Conservation (phyloP, 163 green algal genomes). For the Volvox carteri region DNA sequence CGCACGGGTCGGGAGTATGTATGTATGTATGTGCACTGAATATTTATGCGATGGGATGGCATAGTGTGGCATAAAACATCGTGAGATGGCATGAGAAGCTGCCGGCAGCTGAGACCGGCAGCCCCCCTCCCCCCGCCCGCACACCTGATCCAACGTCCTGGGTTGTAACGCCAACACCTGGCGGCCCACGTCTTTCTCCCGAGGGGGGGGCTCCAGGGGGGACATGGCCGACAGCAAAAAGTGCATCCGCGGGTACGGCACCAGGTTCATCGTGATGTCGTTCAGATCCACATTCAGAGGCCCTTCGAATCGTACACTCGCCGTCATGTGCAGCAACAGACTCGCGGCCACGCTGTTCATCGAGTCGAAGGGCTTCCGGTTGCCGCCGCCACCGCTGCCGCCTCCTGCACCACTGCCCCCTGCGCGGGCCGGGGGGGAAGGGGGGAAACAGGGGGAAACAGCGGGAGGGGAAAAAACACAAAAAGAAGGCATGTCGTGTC, state of each 20-base stretch:
- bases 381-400: neutral
- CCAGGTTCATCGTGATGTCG: slow-evolving; percentile 91
- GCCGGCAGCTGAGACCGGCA: too few species aligned
- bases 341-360: slow-evolving; percentile 89
- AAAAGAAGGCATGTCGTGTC: too few species aligned
- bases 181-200: slow-evolving; percentile 64
- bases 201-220: slow-evolving; percentile 65
- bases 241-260: slow-evolving; percentile 84
- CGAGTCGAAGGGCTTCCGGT: slow-evolving; percentile 76
- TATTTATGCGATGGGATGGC: too few species aligned
- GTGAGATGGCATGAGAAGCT: too few species aligned
- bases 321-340: slow-evolving; percentile 87
- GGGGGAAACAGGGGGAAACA: too few species aligned
- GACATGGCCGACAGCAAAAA: slow-evolving; percentile 84
- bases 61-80: too few species aligned
- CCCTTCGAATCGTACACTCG: slow-evolving; percentile 82
- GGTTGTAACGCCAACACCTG: slow-evolving; percentile 50
- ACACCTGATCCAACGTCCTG: slow-evolving; percentile 65
- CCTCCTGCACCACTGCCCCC: neutral
- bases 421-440: neutral
- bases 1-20: too few species aligned
- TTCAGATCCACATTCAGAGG: slow-evolving; percentile 89
- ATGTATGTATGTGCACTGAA: too few species aligned
- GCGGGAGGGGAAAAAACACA: too few species aligned
- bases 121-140: too few species aligned